Percentiles rank a stretch among this genome's conserved stretches.
Evolutionary conservation across 345 rosid species (phyloP).

Genomic region (Eucalyptus curtisii): DNA sequence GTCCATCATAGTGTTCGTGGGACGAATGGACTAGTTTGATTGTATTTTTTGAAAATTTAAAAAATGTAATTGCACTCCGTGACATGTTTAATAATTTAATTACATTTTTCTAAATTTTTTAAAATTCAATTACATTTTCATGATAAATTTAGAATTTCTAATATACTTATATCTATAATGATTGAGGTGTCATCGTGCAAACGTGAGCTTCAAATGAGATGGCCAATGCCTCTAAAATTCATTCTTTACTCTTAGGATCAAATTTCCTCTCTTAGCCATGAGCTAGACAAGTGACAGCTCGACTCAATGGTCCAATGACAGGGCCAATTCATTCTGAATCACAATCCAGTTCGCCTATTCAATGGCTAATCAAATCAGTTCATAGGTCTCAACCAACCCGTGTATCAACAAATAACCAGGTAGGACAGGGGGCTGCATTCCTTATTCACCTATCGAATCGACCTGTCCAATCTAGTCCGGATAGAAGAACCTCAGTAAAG

Average conservation of each 20-base stretch:
- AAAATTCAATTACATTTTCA: fast-evolving
- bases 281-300: not conserved
- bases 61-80: too few relatives aligned
- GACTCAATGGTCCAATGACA: not conserved
- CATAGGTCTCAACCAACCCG: not conserved
- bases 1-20: not conserved
- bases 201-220: not conserved
- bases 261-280: not conserved
- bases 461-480: not conserved
- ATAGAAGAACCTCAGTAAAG: not conserved
- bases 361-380: not conserved
- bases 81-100: too few relatives aligned
- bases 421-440: not conserved
- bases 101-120: too few relatives aligned
- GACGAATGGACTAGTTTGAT: not conserved
- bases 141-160: too few relatives aligned
- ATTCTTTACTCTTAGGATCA: not conserved
- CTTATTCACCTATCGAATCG: not conserved
- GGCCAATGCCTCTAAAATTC: not conserved
- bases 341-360: not conserved
- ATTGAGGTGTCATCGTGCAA: not conserved
- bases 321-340: not conserved
- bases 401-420: not conserved
- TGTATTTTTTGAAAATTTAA: too few relatives aligned
- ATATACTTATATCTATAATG: too few relatives aligned